Base-by-base conservation (phyloP, 1,284 basidiomycete genomes). In the Pascua guehoae region DNA sequence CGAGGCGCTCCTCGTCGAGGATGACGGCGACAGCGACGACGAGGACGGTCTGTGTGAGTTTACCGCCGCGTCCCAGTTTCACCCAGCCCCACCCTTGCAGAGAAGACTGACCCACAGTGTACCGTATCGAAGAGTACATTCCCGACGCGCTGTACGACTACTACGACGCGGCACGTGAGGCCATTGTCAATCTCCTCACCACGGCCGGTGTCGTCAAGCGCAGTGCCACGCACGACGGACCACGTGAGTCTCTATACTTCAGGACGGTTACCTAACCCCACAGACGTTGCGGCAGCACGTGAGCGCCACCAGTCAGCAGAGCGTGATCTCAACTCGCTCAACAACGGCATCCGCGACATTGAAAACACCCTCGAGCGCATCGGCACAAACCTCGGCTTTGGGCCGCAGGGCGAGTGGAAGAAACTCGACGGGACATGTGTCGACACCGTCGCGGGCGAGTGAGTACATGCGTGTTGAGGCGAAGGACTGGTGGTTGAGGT, bases 401-500 rank as follows among this genome's bases (percentile, higher is more conserved):
- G 95, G 9, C 75, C 79, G 0, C 82, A 91, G 39, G 91, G 89
- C 57, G 92, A 97, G 78, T 99, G 92, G 89, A 95, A 95, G 81
- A 93, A 95, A 77, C 83, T 98, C 12, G 88, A 96, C 41, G 83
- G 84, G 10, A 81, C 82, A 5, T 98, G 95, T 69, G 76, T 98
- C 18, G 83, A 86, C 66, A 88, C 86, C 67, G 85, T 93, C 54
- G 82, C 84, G 15, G 95, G 95, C 79, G 95, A 97, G 87, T 93
- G 68, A 71, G 89, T 85, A 12, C 8, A 40, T 18, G n/a, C 32
- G 54, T 14, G 40, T 12, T 16, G 32, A 18, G 11, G 9, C 17
- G 12, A 24, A 7, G 39, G 8, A n/a, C n/a, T n/a, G n/a, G n/a
- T n/a, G 24, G 24, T 32, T 32, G 24, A 32, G 24, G 24, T 32